phyloP scores from a whole-genome alignment of 305 asterid species.

The Fraxinus xanthoxyloides region DNA sequence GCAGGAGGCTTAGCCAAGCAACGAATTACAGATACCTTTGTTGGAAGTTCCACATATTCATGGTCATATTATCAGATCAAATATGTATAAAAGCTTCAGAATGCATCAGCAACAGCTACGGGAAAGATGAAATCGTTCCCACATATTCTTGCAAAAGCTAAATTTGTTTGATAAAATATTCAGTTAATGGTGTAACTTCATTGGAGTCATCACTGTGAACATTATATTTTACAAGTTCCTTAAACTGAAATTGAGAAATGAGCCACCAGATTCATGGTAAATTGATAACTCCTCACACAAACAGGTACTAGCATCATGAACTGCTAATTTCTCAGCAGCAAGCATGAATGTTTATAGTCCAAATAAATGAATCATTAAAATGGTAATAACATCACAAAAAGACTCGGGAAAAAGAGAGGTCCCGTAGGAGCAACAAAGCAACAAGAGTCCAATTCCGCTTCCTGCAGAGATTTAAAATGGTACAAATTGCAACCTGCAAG shows the following conservation, averaged over 20 bases:
- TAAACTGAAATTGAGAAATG: neutral
- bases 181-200: neutral
- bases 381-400: constrained; percentile 16
- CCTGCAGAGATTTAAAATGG: constrained; percentile 11
- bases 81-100: neutral
- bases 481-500: constrained; percentile 8
- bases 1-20: neutral
- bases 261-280: neutral
- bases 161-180: neutral
- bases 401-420: neutral
- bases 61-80: neutral
- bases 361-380: constrained; percentile 23
- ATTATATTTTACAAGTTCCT: neutral
- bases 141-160: neutral
- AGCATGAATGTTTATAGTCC: neutral
- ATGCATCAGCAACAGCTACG: neutral
- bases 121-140: neutral
- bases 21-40: neutral
- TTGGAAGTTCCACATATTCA: neutral
- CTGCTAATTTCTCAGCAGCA: constrained; percentile 7
- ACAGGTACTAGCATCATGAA: neutral
- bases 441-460: neutral
- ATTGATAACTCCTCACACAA: neutral
- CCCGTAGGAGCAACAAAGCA: neutral
- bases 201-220: neutral